Evolutionary conservation across 306 rosid genomes (phyloP).

Genomic region (Sindora glabra): DNA sequence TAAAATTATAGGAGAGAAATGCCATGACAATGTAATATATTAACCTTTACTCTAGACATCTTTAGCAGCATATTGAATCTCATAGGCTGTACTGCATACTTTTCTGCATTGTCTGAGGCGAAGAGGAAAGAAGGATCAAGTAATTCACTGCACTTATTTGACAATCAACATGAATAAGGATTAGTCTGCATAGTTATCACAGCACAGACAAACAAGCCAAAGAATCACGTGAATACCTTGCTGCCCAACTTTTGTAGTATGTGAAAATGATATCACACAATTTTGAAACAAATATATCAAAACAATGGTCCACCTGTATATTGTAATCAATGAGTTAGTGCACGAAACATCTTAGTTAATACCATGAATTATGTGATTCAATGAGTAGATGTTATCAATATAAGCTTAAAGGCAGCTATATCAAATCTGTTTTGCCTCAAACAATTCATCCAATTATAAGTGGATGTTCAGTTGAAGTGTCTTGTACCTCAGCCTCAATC

Average conservation of each 20-base stretch:
- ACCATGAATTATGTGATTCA: neutral
- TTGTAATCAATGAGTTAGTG: neutral
- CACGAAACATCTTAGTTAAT: neutral
- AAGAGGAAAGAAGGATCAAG: conserved; percentile 91
- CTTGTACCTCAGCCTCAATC: conserved; percentile 93
- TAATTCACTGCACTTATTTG: conserved; percentile 68
- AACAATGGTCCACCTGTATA: conserved; percentile 89
- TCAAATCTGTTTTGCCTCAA: neutral
- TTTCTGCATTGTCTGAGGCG: conserved; percentile 84
- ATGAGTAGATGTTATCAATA: neutral
- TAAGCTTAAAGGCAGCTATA: conserved; percentile 4
- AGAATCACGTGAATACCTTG: conserved; percentile 45
- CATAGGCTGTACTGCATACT: conserved; percentile 75
- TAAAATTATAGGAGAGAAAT: conserved; percentile 9
- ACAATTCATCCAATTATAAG: conserved; percentile 11
- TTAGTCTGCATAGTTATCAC: conserved; percentile 15
- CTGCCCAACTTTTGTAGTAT: conserved; percentile 97
- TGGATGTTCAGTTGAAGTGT: conserved; percentile 4
- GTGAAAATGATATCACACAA: conserved; percentile 74
- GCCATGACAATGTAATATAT: conserved; percentile 1
- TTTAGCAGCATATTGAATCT: conserved; percentile 73
- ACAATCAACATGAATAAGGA: conserved; percentile 9
- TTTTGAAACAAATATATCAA: conserved; percentile 79
- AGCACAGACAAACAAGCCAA: conserved; percentile 22
- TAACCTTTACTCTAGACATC: conserved; percentile 92